Percentiles rank a stretch among this genome's conserved stretches.
phyloP scores from a whole-genome alignment of 129 eudicot species.

The Glebionis coronaria region DNA sequence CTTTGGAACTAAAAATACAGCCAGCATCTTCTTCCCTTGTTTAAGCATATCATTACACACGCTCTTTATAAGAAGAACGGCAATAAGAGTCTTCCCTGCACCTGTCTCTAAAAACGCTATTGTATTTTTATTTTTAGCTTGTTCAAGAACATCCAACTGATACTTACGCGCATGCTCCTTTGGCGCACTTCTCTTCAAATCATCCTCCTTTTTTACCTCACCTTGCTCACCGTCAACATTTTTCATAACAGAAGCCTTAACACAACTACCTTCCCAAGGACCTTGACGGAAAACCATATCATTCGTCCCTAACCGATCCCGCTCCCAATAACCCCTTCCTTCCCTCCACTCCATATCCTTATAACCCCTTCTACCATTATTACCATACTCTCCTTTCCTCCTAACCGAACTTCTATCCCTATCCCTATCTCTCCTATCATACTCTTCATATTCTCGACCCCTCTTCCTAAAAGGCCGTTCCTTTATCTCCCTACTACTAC shows the following conservation, averaged over 20 bases:
- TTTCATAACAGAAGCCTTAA: slow-evolving; percentile 42
- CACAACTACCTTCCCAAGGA: slow-evolving; percentile 60
- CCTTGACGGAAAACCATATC: slow-evolving; percentile 78
- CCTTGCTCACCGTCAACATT: slow-evolving; percentile 28
- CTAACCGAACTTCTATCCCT: slow-evolving; percentile 41
- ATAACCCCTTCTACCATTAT: slow-evolving; percentile 51
- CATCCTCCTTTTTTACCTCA: slow-evolving; percentile 43
- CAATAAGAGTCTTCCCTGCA: slow-evolving; percentile 96
- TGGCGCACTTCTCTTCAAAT: slow-evolving; percentile 44
- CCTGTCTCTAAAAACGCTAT: slow-evolving; percentile 98
- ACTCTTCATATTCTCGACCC: slow-evolving; percentile 49
- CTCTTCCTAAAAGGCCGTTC: slow-evolving; percentile 65
- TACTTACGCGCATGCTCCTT: slow-evolving; percentile 86
- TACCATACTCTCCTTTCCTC: slow-evolving; percentile 52
- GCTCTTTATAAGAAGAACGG: slow-evolving; percentile 87
- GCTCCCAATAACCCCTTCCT: slow-evolving; percentile 89
- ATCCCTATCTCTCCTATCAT: slow-evolving; percentile 35
- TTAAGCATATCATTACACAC: slow-evolving; percentile 53
- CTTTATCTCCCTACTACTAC: slow-evolving; percentile 12
- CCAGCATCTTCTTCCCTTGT: slow-evolving; percentile 74
- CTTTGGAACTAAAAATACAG: slow-evolving; percentile 95
- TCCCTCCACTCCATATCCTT: slow-evolving; percentile 63
- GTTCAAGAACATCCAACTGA: slow-evolving; percentile 93
- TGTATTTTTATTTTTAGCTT: slow-evolving; percentile 81
- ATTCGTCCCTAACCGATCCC: slow-evolving; percentile 59